Base-by-base conservation (phyloP, 164 flowering plant species). In the Chimonanthus salicifolius region DNA sequence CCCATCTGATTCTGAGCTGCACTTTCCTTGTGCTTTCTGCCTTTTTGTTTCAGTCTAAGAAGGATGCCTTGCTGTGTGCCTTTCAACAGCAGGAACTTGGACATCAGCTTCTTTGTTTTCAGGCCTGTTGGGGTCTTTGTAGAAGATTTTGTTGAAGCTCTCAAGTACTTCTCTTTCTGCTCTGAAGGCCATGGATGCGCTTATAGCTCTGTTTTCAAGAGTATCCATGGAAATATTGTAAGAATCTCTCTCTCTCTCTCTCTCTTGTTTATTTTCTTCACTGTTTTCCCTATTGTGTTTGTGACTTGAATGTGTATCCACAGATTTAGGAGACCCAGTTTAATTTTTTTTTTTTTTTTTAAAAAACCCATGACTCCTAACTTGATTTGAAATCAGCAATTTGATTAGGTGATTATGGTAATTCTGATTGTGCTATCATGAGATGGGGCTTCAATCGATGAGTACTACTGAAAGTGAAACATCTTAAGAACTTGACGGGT, bases 141-240 rank as follows among this genome's bases (percentile, higher is more conserved):
- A 5, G 75, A 74, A 5, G 80, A 78, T 7, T 67, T 78, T 16
- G 47, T 74, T 44, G 72, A 74, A 4, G 72, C 74, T 16, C 81
- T 89, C 49, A 82, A 82, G 69, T 79, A 78, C 47, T 82, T 89
- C 77, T 88, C 87, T 47, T 47, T 69, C 4, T 78, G 75, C 78
- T 78, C 88, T 21, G 79, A 83, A 65, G 72, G 21, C 60, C 86
- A 85, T 60, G 93, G 90, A 58, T 89, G 93, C 76, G 80, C 85
- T 73, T 82, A 85, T 58, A 83, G 85, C 58, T 82, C 88, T 43
- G 76, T 87, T 4, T 81, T 89, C 75, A 76, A 72, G 69, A 89
- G 93, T 82, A 80, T 89, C 80, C 93, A 89, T 83, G 93, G 93
- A 47, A 89, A 82, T 67, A 76, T 85, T 90, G 93, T 89, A 70